Percentiles rank a stretch among this genome's conserved stretches.
phyloP scores from a whole-genome alignment of 768 basidiomycete genomes.

The Clitopilus hobsonii region DNA sequence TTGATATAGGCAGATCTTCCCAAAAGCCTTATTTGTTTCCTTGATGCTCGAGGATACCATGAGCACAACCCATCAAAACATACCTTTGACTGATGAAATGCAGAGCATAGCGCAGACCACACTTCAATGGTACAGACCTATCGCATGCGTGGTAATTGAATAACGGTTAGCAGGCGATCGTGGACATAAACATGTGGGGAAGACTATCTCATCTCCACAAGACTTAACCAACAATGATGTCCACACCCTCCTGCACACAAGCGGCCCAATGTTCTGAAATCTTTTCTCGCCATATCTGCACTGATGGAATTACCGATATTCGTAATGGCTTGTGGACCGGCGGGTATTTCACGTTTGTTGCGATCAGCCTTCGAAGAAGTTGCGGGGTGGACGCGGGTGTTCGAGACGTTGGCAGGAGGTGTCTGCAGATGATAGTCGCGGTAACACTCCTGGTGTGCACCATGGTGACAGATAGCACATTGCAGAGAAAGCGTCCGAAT shows the following conservation, averaged over 20 bases:
- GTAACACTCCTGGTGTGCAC: conserved; percentile 80
- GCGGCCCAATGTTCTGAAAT: conserved; percentile 38
- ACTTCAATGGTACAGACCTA: not conserved
- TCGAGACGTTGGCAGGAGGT: conserved; percentile 47
- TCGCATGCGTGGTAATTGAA: too few relatives aligned
- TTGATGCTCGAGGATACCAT: not conserved
- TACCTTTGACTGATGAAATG: not conserved
- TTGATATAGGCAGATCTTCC: not conserved
- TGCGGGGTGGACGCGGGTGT: conserved; percentile 13
- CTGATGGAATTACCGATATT: conserved; percentile 16
- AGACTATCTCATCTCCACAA: not conserved
- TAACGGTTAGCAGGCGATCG: too few relatives aligned
- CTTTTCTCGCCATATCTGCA: conserved; percentile 13
- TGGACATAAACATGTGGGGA: not conserved
- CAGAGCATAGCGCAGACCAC: not conserved
- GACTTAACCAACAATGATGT: conserved; percentile 62
- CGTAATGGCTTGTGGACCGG: conserved; percentile 19
- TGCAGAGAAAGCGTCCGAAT: conserved; percentile 67
- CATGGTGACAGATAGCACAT: conserved; percentile 74
- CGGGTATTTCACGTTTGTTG: conserved; percentile 10
- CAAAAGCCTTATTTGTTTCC: not conserved
- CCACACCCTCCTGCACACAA: conserved; percentile 80
- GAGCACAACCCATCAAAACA: not conserved
- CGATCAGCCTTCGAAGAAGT: conserved; percentile 7
- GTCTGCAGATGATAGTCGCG: conserved; percentile 58